Percentiles rank a stretch among this genome's conserved stretches.
Evolutionary conservation across 345 rosid genomes (phyloP).

Genomic region (Jatropha curcas): DNA sequence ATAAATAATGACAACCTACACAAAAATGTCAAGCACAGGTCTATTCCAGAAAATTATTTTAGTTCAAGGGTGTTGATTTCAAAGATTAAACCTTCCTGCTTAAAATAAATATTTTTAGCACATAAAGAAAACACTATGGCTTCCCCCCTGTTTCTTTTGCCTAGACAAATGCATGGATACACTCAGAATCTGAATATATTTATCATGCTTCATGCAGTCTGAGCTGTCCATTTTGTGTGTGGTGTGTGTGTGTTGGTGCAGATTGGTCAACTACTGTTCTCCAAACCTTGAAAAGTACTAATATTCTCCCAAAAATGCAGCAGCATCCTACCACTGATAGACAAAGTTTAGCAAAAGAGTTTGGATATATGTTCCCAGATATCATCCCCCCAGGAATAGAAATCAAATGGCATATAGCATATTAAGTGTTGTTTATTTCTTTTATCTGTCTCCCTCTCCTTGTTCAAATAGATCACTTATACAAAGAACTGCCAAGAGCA

Average conservation of each 20-base stretch:
- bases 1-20: not conserved
- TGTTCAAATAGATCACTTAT: no score
- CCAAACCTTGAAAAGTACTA: not conserved
- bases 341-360: not conserved
- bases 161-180: not conserved
- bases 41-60: no score
- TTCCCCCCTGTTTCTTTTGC: not conserved
- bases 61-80: not conserved
- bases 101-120: not conserved
- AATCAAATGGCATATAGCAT: not conserved
- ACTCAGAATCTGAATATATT: not conserved
- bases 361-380: not conserved
- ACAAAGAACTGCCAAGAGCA: not conserved
- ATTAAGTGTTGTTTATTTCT: not conserved
- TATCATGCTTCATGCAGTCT: not conserved
- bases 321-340: not conserved
- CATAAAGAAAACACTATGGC: not conserved
- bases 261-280: not conserved
- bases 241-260: no score
- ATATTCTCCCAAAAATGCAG: no score
- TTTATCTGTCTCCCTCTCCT: no score
- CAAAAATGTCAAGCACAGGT: not conserved
- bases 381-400: not conserved
- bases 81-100: not conserved
- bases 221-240: not conserved